Base-by-base conservation (phyloP, 2,329 filamentous ascomycete genomes). In the Ophiostoma sp. region DNA sequence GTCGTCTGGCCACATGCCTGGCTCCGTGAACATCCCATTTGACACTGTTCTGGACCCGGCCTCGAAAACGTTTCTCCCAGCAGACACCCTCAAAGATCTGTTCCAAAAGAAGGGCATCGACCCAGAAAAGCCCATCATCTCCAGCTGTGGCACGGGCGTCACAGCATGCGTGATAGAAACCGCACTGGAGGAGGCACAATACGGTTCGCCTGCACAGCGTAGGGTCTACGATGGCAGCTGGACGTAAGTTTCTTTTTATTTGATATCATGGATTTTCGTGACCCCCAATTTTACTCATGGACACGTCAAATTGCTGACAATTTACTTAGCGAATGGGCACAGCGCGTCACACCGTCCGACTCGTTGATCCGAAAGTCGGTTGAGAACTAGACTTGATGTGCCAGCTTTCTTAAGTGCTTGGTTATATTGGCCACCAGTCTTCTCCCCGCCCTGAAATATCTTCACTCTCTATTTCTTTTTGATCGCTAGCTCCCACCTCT, bases 191-290 rank as follows among this genome's bases (percentile, higher is more conserved):
- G 90, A 94, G 81, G 93, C 95, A 28, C 91, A 90, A 1, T 95
- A 90, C 79, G 93, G 92, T 1, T 85, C 88, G 3, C 82, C 88
- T 0, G 87, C 90, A 75, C 88, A 88, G 72, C 89, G 93, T 77
- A 91, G 88, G 79, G 86, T 99, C 28, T 99, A 99, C 79, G 96
- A 99, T 81, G 96, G 96, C 66, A 97, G 95, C 82, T 99, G 96
- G 96, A 98, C 96, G 88, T 97, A 86, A 90, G 93, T 91, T 3
- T 52, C 19, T 19, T 19, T 48, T 19, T 17, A 4, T 48, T 2
- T 48, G 15, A 48, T 2, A 15, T 19, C 2, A 6, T 15, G 15
- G 19, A 4, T 19, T 19, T 48, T 12, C 6, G 15, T 4, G 19
- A 12, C 12, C 42, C 39, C 15, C 12, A 48, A 19, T 15, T 19